Conservation (phyloP, 192 early-diverging fungal species). For the Gamsiella multidivaricata region DNA sequence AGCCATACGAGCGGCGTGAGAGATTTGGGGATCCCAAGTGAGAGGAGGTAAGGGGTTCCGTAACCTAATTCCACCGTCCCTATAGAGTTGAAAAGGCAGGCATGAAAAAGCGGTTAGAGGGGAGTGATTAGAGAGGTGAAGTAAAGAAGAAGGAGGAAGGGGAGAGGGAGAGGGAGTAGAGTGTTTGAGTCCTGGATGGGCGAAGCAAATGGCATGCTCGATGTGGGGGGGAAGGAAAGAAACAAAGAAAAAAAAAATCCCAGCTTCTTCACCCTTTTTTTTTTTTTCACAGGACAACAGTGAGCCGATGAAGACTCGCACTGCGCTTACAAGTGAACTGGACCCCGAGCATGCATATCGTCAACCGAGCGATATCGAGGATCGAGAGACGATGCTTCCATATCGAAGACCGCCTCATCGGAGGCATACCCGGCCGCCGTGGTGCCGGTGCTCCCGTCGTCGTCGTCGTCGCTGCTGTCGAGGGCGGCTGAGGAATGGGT, state of each 20-base stretch:
- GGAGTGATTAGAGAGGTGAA: too few species aligned
- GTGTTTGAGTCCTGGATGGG: too few species aligned
- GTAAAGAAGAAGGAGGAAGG: not conserved
- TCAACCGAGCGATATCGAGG: constrained; percentile 54
- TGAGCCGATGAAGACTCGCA: too few species aligned
- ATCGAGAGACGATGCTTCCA: constrained; percentile 16
- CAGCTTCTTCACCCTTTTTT: not conserved
- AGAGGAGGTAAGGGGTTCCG: constrained; percentile 78
- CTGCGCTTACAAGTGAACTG: constrained; percentile 81
- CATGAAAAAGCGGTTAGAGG: too few species aligned
- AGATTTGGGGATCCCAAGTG: constrained; percentile 70
- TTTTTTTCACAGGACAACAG: constrained; percentile 23
- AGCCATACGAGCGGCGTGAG: constrained; percentile 83
- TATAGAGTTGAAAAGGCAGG: constrained; percentile 27
- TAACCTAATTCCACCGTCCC: constrained; percentile 83
- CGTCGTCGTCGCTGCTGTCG: too few species aligned
- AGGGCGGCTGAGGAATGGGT: too few species aligned
- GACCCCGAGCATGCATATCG: constrained; percentile 71
- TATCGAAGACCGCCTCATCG: not conserved
- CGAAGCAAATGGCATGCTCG: too few species aligned
- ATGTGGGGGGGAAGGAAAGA: constrained; percentile 1
- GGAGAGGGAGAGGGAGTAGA: too few species aligned
- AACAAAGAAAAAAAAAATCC: not conserved
- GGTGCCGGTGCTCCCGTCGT: too few species aligned
- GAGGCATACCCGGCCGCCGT: not conserved